Base-by-base conservation (phyloP, 2,329 filamentous ascomycete genomes). In the Onygenales sp. region DNA sequence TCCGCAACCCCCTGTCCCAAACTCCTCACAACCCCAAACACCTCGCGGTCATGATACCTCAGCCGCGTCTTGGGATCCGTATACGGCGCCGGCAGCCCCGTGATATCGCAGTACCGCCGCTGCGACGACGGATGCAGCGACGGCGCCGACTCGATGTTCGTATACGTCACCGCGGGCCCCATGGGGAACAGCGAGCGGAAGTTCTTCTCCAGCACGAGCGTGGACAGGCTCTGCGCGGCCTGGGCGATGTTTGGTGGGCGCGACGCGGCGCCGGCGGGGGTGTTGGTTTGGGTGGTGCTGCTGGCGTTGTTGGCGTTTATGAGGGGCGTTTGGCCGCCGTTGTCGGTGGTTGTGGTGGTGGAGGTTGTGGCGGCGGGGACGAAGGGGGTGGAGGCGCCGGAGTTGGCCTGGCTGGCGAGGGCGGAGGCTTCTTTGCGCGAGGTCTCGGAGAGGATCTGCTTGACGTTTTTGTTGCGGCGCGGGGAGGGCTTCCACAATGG, bases 391-490 rank as follows among this genome's bases (percentile, higher is more conserved):
- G 81, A 88, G 51, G 83, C 79, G 59, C 90, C 90, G 65, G 86
- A 91, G 67, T 88, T 87, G 65, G 86, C 85, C 66, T 88, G 86
- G 0, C 88, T 95, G 13, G 86, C 88, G 65, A 91, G 78, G 37
- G 88, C 79, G 3, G 90, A 95, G n/a, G 89, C 88, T 75, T 97
- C 92, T 66, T 87, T 88, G 61, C 89, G 86, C 21, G 87, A 83
- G 10, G 87, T 88, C 64, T 98, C 93, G 55, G 89, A 87, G 56
- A 98, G 79, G 57, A 98, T 93, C 63, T 95, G 88, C 72, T 97
- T 97, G 72, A 97, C 85, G 71, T 95, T 97, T 77, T 98, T 98
- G 81, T 98, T 98, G 71, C 93, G 88, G 50, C 93, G 90, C 70
- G 91, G 86, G 60, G 92, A 89, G 13, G 93, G 89, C 66, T 88